Base-by-base conservation (phyloP, 2,329 filamentous ascomycete genomes). In the Mollisia scopiformis region DNA sequence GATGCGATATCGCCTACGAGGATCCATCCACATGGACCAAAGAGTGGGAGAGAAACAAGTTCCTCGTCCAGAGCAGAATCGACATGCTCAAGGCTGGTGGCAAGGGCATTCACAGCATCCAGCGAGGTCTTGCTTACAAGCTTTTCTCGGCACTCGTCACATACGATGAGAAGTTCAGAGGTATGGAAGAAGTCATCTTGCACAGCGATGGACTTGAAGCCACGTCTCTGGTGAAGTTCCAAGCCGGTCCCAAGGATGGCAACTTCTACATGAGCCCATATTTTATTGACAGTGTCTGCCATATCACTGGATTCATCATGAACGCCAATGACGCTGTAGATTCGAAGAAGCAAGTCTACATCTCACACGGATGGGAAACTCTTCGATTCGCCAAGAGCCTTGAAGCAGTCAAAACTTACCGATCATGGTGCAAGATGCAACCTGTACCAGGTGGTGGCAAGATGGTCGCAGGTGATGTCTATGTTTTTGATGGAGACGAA, bases 51-150 rank as follows among this genome's bases (percentile, higher is more conserved):
- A 87, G 88, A 55, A 84, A 84, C 66, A 82, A 83, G 67, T 92
- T 92, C 71, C 80, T 92, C 31, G 85, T 94, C 71, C 84, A 86
- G 68, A 81, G 79, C 23, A 84, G 86, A 59, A 82, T 89, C 56
- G 79, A 86, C n/a, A 75, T 79, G n/a, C 80, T 88, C 3, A 77
- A 82, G 66, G 77, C 84, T 63, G 88, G 86, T 62, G 88, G 89
- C 58, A 77, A 84, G 31, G 54, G 60, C 16, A 88, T 88, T 31
- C 88, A 90, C 73, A 89, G 90, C 76, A 84, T 93, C 63, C 84
- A 88, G 53, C 86, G 88, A 30, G 89, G 88, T 39, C 13, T 92
- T 78, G 88, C 88, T 21, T 94, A 94, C 82, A 92, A 92, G 77
- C 82, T 88, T 57, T 83, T 82, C 66, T 78, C 78, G 43, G 79